phyloP scores from a whole-genome alignment of 2,329 filamentous ascomycete species.

The Beauveria sp. region DNA sequence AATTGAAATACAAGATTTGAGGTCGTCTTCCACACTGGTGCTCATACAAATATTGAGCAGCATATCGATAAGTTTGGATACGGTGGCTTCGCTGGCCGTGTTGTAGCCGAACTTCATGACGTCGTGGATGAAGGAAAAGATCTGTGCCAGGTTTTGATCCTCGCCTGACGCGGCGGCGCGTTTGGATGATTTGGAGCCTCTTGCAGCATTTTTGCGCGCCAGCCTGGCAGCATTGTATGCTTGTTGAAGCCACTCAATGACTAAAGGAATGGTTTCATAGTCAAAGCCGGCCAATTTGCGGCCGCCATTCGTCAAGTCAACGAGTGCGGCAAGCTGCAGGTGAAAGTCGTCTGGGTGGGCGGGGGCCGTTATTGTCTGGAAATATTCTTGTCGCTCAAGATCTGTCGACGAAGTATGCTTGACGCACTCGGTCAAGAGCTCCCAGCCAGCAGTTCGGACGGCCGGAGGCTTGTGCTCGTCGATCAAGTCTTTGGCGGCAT shows the following conservation, averaged over 20 bases:
- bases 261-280: conserved; percentile 55
- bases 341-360: conserved; percentile 57
- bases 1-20: conserved; percentile 59
- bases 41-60: conserved; percentile 60
- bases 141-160: conserved; percentile 53
- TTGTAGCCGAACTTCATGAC: conserved; percentile 72
- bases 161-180: conserved; percentile 37
- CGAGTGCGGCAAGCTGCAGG: conserved; percentile 55
- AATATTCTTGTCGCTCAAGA: conserved; percentile 59
- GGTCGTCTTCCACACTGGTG: conserved; percentile 56
- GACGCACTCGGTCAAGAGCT: conserved; percentile 57
- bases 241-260: conserved; percentile 53
- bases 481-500: conserved; percentile 58
- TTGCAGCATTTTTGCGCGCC: conserved; percentile 41
- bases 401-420: conserved; percentile 56
- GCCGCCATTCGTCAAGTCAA: conserved; percentile 53
- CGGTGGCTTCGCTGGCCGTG: conserved; percentile 54
- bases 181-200: conserved; percentile 31
- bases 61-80: conserved; percentile 53
- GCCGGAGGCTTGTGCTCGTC: conserved; percentile 45
- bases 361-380: conserved; percentile 50
- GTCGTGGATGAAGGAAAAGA: conserved; percentile 60
- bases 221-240: conserved; percentile 45
- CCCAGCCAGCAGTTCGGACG: conserved; percentile 55
- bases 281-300: conserved; percentile 59